phyloP scores from a whole-genome alignment of 2,329 filamentous ascomycete species.

The Botrytis tulipae region DNA sequence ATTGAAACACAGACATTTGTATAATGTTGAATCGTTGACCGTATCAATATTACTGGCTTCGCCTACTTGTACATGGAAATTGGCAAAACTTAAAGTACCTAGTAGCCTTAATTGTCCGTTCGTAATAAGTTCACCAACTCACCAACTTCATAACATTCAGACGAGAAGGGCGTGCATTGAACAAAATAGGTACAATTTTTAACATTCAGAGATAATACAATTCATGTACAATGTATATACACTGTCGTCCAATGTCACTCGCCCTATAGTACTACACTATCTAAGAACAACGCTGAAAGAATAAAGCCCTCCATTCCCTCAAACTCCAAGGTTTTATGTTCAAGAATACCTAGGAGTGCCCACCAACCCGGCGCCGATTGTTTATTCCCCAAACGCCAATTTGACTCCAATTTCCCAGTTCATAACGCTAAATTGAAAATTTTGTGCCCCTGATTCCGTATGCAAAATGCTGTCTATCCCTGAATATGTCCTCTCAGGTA shows the following conservation, averaged over 20 bases:
- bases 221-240: not conserved
- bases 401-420: not conserved
- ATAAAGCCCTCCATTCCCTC: not conserved
- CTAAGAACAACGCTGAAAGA: not conserved
- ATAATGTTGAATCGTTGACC: not conserved
- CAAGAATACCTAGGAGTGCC: not conserved
- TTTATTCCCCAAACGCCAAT: conserved; percentile 1
- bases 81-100: not conserved
- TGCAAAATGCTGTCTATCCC: not conserved
- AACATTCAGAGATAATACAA: not conserved
- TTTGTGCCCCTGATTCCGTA: not conserved
- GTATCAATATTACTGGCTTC: not conserved
- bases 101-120: not conserved
- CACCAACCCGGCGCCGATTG: not conserved
- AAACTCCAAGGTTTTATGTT: conserved; percentile 1
- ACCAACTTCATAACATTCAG: not conserved
- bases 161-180: not conserved
- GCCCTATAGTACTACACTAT: not conserved
- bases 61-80: not conserved
- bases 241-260: not conserved
- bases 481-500: not conserved
- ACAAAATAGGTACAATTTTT: not conserved
- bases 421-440: not conserved
- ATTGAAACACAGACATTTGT: not conserved
- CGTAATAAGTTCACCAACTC: not conserved